Conservation (phyloP, 2,329 filamentous ascomycete genomes). For the Knufia petricola region DNA sequence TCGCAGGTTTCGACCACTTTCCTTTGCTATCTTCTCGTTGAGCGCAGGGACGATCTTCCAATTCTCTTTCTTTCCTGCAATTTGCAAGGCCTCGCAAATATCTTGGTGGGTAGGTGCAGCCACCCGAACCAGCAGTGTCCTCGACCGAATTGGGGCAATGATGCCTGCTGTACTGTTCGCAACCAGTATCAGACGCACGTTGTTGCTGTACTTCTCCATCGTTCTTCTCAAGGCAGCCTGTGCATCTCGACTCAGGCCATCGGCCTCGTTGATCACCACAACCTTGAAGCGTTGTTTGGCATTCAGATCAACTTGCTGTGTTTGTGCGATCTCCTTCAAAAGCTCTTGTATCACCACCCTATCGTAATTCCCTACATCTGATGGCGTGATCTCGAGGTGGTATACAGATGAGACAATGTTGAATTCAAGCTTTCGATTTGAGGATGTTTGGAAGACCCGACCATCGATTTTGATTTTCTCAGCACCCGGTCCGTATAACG, state of each 20-base stretch:
- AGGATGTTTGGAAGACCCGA: slow-evolving; percentile 84
- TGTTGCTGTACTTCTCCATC: slow-evolving; percentile 99
- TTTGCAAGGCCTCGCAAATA: slow-evolving; percentile 65
- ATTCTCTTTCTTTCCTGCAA: slow-evolving; percentile 66
- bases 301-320: slow-evolving; percentile 90
- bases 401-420: slow-evolving; percentile 97
- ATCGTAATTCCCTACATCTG: slow-evolving; percentile 93
- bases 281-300: slow-evolving; percentile 95
- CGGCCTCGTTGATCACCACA: slow-evolving; percentile 97
- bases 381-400: slow-evolving; percentile 95
- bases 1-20: slow-evolving; percentile 83
- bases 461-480: slow-evolving; percentile 99
- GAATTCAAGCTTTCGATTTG: slow-evolving; percentile 95
- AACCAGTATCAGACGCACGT: slow-evolving; percentile 79
- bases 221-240: slow-evolving; percentile 89
- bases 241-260: slow-evolving; percentile 85
- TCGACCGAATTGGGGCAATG: slow-evolving; percentile 91
- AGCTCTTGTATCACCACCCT: slow-evolving; percentile 91
- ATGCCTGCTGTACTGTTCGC: slow-evolving; percentile 97
- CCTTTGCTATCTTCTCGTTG: slow-evolving; percentile 75
- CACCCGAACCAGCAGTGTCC: slow-evolving; percentile 84
- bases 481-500: slow-evolving; percentile 90
- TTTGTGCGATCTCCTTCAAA: slow-evolving; percentile 95
- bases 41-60: slow-evolving; percentile 69
- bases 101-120: slow-evolving; percentile 78